Conservation (phyloP, 2,329 filamentous ascomycete species). For the Cladophialophora chaetospira region DNA sequence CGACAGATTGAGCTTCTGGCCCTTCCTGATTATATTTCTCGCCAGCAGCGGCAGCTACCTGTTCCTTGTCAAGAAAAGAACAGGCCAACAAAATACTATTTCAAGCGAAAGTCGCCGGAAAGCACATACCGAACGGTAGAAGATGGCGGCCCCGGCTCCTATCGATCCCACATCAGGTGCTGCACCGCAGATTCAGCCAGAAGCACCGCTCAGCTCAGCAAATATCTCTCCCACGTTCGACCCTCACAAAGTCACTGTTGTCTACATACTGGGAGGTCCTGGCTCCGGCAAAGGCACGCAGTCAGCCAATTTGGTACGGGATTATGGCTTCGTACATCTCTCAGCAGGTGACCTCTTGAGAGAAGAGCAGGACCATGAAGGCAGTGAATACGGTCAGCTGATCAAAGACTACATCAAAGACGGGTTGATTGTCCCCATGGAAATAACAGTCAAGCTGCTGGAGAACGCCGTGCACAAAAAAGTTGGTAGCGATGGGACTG, state of each 20-base stretch:
- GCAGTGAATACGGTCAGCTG: conserved; percentile 85
- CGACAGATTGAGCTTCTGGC: conserved; percentile 38
- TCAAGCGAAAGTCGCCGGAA: conserved; percentile 37
- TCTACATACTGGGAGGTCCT: conserved; percentile 95
- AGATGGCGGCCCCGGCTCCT: conserved; percentile 22
- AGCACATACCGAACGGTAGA: conserved; percentile 28
- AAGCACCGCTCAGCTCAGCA: conserved; percentile 51
- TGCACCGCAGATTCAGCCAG: conserved; percentile 36
- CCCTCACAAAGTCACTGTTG: conserved; percentile 75
- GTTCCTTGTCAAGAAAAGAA: conserved; percentile 52
- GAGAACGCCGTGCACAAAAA: conserved; percentile 86
- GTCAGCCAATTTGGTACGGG: conserved; percentile 80
- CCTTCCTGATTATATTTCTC: conserved; percentile 48
- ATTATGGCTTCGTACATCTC: conserved; percentile 91
- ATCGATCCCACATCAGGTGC: conserved; percentile 27
- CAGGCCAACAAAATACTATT: conserved; percentile 17
- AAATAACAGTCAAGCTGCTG: conserved; percentile 89
- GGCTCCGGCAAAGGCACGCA: conserved; percentile 97
- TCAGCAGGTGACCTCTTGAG: conserved; percentile 91
- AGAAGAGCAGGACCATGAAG: conserved; percentile 85
- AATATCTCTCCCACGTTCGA: conserved; percentile 72
- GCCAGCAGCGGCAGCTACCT: conserved; percentile 54
- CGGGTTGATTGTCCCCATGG: conserved; percentile 97
- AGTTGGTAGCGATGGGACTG: conserved; percentile 60
- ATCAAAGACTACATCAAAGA: conserved; percentile 94